A percentile compares a stretch with the other conserved stretches of the same genome.
These are phyloP conservation scores for Oryza australiensis DNA, from an alignment of 176 grass and related monocot genomes.

Conservation along the genomic window DNA sequence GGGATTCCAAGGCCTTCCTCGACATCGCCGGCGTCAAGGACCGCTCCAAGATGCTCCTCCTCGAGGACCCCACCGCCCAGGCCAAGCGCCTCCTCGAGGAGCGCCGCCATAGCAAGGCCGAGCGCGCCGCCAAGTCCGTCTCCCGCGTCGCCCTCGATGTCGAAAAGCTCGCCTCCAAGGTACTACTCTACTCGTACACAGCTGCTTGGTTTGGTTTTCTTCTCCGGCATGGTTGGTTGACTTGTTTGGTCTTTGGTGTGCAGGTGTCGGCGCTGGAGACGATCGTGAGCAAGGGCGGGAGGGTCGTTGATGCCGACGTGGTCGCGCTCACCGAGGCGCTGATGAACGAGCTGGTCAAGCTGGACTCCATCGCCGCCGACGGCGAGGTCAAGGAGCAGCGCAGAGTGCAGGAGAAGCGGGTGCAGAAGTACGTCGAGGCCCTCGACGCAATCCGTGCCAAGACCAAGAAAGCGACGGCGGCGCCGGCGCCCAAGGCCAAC, in stretches of 20 bases:
- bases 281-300: constrained; percentile 71
- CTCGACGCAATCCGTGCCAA: constrained; percentile 81
- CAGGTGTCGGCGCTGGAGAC: constrained; percentile 87
- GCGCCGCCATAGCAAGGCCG: constrained; percentile 55
- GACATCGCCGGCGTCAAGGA: constrained; percentile 84
- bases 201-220: background rate
- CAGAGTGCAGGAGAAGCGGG: constrained; percentile 69
- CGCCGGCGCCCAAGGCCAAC: constrained; percentile 17
- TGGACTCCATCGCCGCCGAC: constrained; percentile 74
- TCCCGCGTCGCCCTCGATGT: constrained; percentile 55
- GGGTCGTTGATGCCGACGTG: constrained; percentile 70
- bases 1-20: constrained; percentile 70
- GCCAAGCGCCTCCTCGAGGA: constrained; percentile 79
- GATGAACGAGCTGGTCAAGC: constrained; percentile 90
- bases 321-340: constrained; percentile 63
- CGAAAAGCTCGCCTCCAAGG: constrained; percentile 80
- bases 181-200: no score
- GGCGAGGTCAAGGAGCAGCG: constrained; percentile 75
- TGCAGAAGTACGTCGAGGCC: constrained; percentile 86
- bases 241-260: background rate
- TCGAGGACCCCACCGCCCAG: constrained; percentile 77
- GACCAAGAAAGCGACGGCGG: constrained; percentile 13
- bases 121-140: constrained; percentile 58
- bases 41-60: constrained; percentile 74
- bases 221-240: background rate